Evolutionary conservation across 805 yeast species (phyloP), one percentile per base, ranked within the genome.

Genomic region (Metschnikowia baotianmanensis): DNA sequence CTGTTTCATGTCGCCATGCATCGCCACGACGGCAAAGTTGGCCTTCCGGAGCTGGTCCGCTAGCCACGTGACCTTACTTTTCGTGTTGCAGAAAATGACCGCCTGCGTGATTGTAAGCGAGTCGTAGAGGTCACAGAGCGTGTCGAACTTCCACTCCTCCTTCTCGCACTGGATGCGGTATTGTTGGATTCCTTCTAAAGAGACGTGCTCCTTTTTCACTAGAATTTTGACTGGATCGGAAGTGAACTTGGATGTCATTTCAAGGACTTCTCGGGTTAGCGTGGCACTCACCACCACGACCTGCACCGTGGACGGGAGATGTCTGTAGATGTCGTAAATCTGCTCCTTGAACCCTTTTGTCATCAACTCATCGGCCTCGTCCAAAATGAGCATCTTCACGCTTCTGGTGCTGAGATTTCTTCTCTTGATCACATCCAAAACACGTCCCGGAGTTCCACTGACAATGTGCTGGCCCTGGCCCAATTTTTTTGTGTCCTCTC

Each of bases 361-460:
- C 56, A 93, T 73, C 67, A 93, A 70, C 67, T 93, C 97, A 71
- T 93, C 99, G 15, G 99, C 99, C 69, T 93, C 99, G 67, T 93
- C 99, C 56, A 93, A 71, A 49, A 93, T 79, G 51, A 91, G 71
- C 86, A 93, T 83, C 71, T 90, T 88, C 52, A 89, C 74, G 56
- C 82, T 76, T 53, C 89, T 80, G 12, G 93, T 79, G 48, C 74
- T 71, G 55, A 93, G 72, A 53, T 75, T 75, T 51, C 95, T 80
- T 65, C 96, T 79, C 59, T 86, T 86, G 49, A 93, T 80, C 84
- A 93, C 80, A 68, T 93, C 99, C 47, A 77, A 65, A 28, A 91
- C 96, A 59, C 99, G 78, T 42, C 99, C 99, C 24, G 99, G 99
- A 10, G 99, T 93, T 38, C 99, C 99, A 62, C 93, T 90, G 29